Conservation (phyloP, 768 basidiomycete species). For the Naganishia antarctica region DNA sequence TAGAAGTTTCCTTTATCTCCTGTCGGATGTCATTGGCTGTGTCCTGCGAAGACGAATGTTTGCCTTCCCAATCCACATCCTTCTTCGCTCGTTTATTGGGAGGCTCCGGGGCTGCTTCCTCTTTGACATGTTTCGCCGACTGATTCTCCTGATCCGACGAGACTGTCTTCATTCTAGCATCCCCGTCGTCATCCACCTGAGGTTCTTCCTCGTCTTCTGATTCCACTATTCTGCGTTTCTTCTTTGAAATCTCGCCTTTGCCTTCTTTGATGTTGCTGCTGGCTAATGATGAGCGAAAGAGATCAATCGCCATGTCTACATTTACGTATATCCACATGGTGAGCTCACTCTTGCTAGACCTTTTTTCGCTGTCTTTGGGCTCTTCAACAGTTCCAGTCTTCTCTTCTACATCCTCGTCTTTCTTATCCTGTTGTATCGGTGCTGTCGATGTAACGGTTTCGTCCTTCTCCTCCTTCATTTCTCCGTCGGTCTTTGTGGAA, state of each 20-base stretch:
- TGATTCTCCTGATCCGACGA: background rate
- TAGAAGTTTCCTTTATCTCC: slow-evolving; percentile 16
- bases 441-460: background rate
- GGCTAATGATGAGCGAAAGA: too few relatives aligned
- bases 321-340: too few relatives aligned
- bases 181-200: background rate
- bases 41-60: background rate
- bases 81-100: slow-evolving; percentile 5
- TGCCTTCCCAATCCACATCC: background rate
- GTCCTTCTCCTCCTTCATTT: slow-evolving; percentile 6
- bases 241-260: background rate
- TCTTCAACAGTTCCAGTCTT: background rate
- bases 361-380: background rate
- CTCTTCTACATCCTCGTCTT: background rate
- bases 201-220: slow-evolving; percentile 21
- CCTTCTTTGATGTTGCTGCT: background rate
- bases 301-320: too few relatives aligned
- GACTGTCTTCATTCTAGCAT: background rate
- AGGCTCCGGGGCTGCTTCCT: background rate
- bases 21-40: background rate
- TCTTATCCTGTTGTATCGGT: background rate
- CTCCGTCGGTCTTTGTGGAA: slow-evolving; percentile 2
- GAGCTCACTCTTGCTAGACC: background rate
- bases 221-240: slow-evolving; percentile 20
- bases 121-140: background rate